These are phyloP conservation scores for Monosporascus sp. DNA, from an alignment of 2,329 filamentous ascomycete species.

Conservation along the genomic window DNA sequence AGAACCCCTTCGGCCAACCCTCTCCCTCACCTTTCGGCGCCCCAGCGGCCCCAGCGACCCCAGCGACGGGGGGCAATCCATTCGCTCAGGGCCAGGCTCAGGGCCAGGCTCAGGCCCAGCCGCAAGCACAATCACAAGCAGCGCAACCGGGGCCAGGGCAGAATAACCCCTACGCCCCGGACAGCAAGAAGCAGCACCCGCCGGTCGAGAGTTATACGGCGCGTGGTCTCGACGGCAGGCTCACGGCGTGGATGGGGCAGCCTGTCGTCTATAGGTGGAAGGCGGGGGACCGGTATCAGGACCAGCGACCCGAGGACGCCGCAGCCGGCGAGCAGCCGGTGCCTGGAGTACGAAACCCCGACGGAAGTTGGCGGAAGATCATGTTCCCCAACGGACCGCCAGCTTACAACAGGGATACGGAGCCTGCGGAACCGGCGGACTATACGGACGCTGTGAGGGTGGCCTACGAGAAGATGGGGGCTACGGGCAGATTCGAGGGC, in stretches of 20 bases:
- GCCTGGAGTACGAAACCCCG: conserved; percentile 46
- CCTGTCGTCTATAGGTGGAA: conserved; percentile 53
- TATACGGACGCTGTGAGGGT: conserved; percentile 58
- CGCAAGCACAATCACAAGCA: conserved; percentile 9
- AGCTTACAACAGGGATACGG: conserved; percentile 57
- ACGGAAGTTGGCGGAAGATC: conserved; percentile 58
- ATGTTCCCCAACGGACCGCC: conserved; percentile 72
- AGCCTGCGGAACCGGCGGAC: conserved; percentile 41
- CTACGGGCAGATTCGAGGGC: conserved; percentile 63
- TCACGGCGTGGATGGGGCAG: conserved; percentile 60
- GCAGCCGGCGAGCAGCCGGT: conserved; percentile 13
- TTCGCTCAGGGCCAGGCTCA: conserved; percentile 18
- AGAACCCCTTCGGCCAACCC: conserved; percentile 30
- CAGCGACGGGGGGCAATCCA: conserved; percentile 13
- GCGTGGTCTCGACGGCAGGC: conserved; percentile 36
- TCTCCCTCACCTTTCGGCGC: conserved; percentile 9
- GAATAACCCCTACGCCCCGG: conserved; percentile 39
- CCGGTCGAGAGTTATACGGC: conserved; percentile 38
- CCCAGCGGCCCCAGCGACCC: not conserved
- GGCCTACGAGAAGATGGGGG: conserved; percentile 60
- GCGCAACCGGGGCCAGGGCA: conserved; percentile 6
- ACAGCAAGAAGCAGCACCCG: conserved; percentile 41
- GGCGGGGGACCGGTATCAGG: conserved; percentile 18
- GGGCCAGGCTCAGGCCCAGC: conserved; percentile 5
- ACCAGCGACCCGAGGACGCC: conserved; percentile 7